These are phyloP conservation scores for Rhypophila decipiens DNA, from an alignment of 495 filamentous ascomycete species.

Conservation along the genomic window DNA sequence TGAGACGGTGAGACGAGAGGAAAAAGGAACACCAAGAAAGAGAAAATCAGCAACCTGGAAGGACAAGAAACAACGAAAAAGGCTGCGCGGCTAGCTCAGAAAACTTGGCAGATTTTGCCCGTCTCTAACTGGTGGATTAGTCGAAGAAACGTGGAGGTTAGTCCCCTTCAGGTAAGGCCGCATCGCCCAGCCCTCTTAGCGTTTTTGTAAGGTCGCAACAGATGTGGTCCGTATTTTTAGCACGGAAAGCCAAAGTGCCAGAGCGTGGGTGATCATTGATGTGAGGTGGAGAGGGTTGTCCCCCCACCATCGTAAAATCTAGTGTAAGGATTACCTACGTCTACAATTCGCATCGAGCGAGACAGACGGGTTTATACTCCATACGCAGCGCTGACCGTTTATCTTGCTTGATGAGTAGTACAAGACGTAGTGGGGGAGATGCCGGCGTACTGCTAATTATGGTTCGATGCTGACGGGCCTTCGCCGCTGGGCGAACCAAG, in stretches of 20 bases:
- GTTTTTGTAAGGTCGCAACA: background rate
- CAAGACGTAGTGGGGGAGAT: too few species aligned
- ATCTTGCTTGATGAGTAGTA: too few species aligned
- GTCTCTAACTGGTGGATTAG: slow-evolving; percentile 2
- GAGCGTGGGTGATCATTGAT: too few species aligned
- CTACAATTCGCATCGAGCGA: too few species aligned
- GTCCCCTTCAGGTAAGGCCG: slow-evolving; percentile 7
- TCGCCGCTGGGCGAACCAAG: too few species aligned
- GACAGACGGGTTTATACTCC: too few species aligned
- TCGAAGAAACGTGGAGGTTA: slow-evolving; percentile 6
- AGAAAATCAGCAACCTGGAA: background rate
- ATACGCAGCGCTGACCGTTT: too few species aligned
- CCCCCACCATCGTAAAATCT: too few species aligned
- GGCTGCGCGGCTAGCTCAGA: slow-evolving; percentile 25
- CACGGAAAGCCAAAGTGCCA: background rate
- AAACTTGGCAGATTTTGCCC: slow-evolving; percentile 9
- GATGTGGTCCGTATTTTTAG: background rate
- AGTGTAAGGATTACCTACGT: too few species aligned
- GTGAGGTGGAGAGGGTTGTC: too few species aligned
- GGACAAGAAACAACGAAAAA: background rate
- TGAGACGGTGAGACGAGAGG: background rate
- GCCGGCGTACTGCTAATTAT: too few species aligned
- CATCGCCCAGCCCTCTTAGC: slow-evolving; percentile 3
- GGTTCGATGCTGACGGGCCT: too few species aligned
- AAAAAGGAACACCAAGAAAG: background rate